phyloP scores from a whole-genome alignment of 192 early-diverging fungal species.

The Powellomyces hirtus region DNA sequence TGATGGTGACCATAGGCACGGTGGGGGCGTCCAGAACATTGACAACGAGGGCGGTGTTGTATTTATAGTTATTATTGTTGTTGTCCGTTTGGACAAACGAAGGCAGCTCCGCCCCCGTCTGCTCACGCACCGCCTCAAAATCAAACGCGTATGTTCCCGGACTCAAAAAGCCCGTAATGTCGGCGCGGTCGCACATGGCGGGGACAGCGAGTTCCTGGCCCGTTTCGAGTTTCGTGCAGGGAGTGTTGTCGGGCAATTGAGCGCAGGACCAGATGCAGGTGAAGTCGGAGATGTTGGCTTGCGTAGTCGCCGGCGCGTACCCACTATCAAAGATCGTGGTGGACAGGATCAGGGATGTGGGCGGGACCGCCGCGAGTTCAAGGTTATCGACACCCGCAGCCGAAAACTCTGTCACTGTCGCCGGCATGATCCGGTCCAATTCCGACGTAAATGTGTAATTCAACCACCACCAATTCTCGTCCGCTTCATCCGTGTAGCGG shows the following conservation, averaged over 20 bases:
- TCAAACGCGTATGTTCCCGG: not conserved
- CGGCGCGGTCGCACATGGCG: not conserved
- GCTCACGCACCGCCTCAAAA: not conserved
- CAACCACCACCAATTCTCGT: not conserved
- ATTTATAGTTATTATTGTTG: too few species aligned
- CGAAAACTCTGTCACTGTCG: not conserved
- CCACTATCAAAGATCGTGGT: constrained; percentile 17
- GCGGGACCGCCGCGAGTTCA: not conserved
- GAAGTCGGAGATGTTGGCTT: constrained; percentile 6
- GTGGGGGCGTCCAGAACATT: not conserved
- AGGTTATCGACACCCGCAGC: not conserved
- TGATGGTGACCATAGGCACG: not conserved
- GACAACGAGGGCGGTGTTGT: not conserved
- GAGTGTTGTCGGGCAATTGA: not conserved
- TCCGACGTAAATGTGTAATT: constrained; percentile 22
- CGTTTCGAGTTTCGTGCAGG: not conserved
- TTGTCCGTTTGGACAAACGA: not conserved
- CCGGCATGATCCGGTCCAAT: constrained; percentile 16
- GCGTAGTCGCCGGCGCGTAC: constrained; percentile 5
- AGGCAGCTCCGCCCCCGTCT: constrained; percentile 9
- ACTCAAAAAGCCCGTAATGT: constrained; percentile 10
- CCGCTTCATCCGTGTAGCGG: not conserved
- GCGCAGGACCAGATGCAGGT: constrained; percentile 11
- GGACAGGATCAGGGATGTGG: not conserved
- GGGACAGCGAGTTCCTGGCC: constrained; percentile 10